Base-by-base conservation (phyloP, 768 basidiomycete species). In the Lanmaoa rubissima region DNA sequence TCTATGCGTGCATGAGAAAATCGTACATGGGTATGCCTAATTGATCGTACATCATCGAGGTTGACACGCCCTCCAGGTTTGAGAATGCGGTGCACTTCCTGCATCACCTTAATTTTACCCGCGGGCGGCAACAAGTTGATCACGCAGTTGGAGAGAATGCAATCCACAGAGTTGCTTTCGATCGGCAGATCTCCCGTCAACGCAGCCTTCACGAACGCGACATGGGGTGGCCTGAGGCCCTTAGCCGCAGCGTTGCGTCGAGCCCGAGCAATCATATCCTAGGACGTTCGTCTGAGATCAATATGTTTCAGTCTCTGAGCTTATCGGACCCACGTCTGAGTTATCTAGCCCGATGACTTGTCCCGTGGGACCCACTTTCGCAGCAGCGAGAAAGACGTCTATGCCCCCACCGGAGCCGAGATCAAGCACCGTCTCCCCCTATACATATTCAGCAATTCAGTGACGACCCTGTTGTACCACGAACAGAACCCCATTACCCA, bases 371-470 rank as follows among this genome's bases (percentile, higher is more conserved):
- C 85, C 84, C 4, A 82, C 78, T 58, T 78, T 78, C 0, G 64
- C 52, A 2, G 82, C 82, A 0, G 83, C 79, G 11, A 83, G 73
- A 48, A 86, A 76, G 32, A 85, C 73, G 58, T 85, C 82, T 12
- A 82, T 71, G 0, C 84, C 84, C 2, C 77, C 81, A 1, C 84
- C 83, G 3, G 77, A 82, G 9, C 84, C 84, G 8, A 86, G 73
- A 64, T 86, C 81, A 2, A 86, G 64, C 4, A 84, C 77, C 1
- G 65, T 72, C 68, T 86, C 84, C 44, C 84, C 84, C 83, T 84
- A 57, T 17, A 39, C 13, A 11, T 17, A 50, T n/a, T 1, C 5
- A 19, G 24, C 10, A 43, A 35, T 26, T 54, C 10, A 42, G 41
- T 24, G 24, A 46, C 16, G 31, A 31, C n/a, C 24, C 14, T 19